phyloP scores from a whole-genome alignment of 768 basidiomycete species.

The Phanerochaete sordida region DNA sequence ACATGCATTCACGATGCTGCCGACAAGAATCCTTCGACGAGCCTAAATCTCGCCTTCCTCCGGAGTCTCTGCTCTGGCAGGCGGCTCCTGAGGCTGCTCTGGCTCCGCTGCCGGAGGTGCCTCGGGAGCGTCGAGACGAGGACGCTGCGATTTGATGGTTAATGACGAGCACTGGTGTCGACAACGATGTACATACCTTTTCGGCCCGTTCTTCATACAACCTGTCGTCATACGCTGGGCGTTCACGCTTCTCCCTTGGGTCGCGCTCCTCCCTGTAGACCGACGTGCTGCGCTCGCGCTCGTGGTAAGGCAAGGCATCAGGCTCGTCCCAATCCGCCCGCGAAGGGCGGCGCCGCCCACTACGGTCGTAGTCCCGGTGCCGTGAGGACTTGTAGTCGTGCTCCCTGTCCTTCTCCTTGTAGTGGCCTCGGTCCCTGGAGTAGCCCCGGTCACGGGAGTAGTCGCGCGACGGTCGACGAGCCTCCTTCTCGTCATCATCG shows the following conservation, averaged over 20 bases:
- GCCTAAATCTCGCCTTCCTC: conserved; percentile 84
- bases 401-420: conserved; percentile 33
- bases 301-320: conserved; percentile 33
- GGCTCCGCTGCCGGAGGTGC: conserved; percentile 46
- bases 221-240: conserved; percentile 40
- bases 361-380: conserved; percentile 55
- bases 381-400: conserved; percentile 43
- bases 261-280: conserved; percentile 29
- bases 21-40: not conserved
- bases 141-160: conserved; percentile 36
- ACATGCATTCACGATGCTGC: not conserved
- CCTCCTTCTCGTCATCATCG: conserved; percentile 40
- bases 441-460: conserved; percentile 31
- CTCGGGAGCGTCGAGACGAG: conserved; percentile 47
- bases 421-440: conserved; percentile 34
- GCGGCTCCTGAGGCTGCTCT: conserved; percentile 31
- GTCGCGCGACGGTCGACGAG: conserved; percentile 37
- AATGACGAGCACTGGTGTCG: not conserved
- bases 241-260: conserved; percentile 30
- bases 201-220: conserved; percentile 56
- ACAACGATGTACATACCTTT: conserved; percentile 47
- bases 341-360: conserved; percentile 40
- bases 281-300: conserved; percentile 50
- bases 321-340: conserved; percentile 46
- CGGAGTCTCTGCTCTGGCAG: conserved; percentile 65